These are phyloP conservation scores for Fusarium acutatum DNA, from an alignment of 2,329 filamentous ascomycete genomes.

Conservation along the genomic window DNA sequence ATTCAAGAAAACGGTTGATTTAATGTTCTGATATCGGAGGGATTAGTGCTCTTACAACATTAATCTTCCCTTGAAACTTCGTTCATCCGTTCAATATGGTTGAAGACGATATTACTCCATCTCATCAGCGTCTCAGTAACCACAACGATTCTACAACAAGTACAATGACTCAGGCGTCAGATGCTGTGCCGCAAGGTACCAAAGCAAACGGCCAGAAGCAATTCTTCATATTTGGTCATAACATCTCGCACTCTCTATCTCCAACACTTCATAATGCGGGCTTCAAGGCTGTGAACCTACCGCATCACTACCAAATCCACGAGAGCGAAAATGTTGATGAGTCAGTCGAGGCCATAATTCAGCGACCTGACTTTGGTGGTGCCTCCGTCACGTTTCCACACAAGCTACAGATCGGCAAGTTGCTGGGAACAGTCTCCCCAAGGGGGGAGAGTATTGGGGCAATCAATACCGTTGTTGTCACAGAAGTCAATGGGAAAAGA, in stretches of 20 bases:
- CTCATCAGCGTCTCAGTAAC: rapidly evolving
- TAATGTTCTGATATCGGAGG: too few relatives aligned
- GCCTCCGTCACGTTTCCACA: constrained; percentile 7
- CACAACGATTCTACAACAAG: rapidly evolving
- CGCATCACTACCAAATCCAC: constrained; percentile 3
- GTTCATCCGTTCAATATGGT: not conserved
- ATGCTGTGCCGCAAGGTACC: rapidly evolving
- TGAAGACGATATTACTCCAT: not conserved
- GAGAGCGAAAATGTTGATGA: constrained; percentile 5
- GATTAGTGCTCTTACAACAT: not conserved
- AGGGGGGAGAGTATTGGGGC: not conserved
- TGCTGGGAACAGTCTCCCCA: not conserved
- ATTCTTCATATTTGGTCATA: constrained; percentile 9
- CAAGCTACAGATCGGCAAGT: constrained; percentile 1
- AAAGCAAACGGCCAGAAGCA: not conserved
- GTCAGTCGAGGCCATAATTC: not conserved
- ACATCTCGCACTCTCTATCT: constrained; percentile 2
- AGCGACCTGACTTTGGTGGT: not conserved
- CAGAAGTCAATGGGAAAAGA: not conserved
- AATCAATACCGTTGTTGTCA: not conserved
- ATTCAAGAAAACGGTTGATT: not conserved
- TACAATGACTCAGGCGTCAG: rapidly evolving
- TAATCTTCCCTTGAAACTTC: rapidly evolving
- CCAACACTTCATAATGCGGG: not conserved
- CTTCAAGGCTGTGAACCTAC: not conserved